These are phyloP conservation scores for Amphibolis antarctica DNA, from an alignment of 106 monocot genomes.

Conservation along the genomic window DNA sequence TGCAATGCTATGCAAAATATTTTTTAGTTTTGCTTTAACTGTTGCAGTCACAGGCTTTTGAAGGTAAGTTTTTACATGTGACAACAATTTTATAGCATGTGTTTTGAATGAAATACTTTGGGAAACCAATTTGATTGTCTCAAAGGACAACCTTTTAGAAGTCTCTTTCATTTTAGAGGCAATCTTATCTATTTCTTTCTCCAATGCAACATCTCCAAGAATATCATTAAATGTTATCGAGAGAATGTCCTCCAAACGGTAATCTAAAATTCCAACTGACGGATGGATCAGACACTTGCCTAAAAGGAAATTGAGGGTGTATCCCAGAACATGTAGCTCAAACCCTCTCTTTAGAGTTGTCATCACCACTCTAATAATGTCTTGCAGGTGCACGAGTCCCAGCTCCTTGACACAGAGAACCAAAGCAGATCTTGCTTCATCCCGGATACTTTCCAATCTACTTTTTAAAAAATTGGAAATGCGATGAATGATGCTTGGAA, in stretches of 20 bases:
- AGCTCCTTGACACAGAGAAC: constrained; percentile 66
- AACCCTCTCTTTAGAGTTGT: constrained; percentile 78
- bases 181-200: constrained; percentile 93
- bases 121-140: constrained; percentile 60
- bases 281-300: constrained; percentile 27
- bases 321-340: constrained; percentile 87
- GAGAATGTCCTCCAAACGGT: constrained; percentile 82
- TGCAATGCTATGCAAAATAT: constrained; percentile 58
- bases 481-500: constrained; percentile 59
- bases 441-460: constrained; percentile 62
- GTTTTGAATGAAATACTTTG: constrained; percentile 75
- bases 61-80: constrained; percentile 37
- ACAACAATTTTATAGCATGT: constrained; percentile 53
- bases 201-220: constrained; percentile 76
- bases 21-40: constrained; percentile 52
- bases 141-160: constrained; percentile 69
- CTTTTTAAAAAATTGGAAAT: constrained; percentile 70
- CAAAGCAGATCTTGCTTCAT: constrained; percentile 82
- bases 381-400: constrained; percentile 50
- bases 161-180: constrained; percentile 99
- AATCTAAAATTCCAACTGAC: constrained; percentile 49
- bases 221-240: constrained; percentile 62
- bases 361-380: constrained; percentile 53
- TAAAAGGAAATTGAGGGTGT: constrained; percentile 70
- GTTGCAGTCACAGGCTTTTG: constrained; percentile 47